phyloP scores from a whole-genome alignment of 495 filamentous ascomycete genomes.

The Lindgomyces ingoldianus region DNA sequence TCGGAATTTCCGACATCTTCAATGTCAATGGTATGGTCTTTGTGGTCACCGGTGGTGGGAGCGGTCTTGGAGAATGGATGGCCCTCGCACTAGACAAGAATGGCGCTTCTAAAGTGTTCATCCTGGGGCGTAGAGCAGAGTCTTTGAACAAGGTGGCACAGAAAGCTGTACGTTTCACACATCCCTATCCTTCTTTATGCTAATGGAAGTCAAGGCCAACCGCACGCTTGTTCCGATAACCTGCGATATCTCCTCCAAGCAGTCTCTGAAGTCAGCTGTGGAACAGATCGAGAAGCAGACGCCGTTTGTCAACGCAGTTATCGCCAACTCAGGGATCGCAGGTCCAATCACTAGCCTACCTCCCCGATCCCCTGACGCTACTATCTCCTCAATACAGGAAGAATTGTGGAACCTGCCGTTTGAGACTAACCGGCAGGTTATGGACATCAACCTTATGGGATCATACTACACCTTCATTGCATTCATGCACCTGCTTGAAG shows the following conservation, averaged over 20 bases:
- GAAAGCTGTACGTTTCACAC: not conserved
- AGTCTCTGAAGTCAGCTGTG: not conserved
- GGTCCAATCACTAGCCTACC: slow-evolving; percentile 41
- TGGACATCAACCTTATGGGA: not conserved
- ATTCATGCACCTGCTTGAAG: not conserved
- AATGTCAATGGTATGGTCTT: slow-evolving; percentile 60
- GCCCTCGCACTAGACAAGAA: not conserved
- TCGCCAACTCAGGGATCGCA: slow-evolving; percentile 19
- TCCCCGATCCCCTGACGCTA: slow-evolving; percentile 37
- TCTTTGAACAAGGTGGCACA: not conserved
- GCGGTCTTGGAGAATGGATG: slow-evolving; percentile 17
- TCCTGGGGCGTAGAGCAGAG: not conserved
- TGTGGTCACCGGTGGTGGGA: slow-evolving; percentile 63
- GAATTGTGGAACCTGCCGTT: not conserved
- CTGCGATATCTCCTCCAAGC: not conserved
- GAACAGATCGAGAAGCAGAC: not conserved
- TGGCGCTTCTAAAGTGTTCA: slow-evolving; percentile 6
- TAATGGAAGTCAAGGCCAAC: not conserved
- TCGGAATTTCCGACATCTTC: slow-evolving; percentile 47
- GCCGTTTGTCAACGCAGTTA: slow-evolving; percentile 1
- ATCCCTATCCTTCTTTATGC: not conserved
- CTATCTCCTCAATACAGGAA: not conserved
- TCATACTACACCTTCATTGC: not conserved
- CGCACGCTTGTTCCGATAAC: not conserved
- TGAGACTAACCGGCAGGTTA: slow-evolving; percentile 60